A percentile compares a stretch with the other conserved stretches of the same genome.
Conservation (phyloP, 2,329 filamentous ascomycete species). For the Alternaria triticina region DNA sequence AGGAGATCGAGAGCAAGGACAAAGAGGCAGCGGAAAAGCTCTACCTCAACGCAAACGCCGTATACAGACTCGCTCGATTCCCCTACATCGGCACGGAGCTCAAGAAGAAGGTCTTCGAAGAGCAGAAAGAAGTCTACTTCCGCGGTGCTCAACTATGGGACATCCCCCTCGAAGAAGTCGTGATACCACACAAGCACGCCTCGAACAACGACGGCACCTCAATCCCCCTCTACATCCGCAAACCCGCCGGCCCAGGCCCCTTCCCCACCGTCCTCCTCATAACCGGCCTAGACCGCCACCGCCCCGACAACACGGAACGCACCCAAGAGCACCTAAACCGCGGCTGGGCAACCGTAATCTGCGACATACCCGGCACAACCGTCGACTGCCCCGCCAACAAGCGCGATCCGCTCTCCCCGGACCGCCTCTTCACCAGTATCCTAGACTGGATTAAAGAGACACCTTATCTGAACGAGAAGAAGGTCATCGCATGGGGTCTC, state of each 20-base stretch:
- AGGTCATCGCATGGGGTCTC: conserved; percentile 62
- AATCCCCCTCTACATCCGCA: conserved; percentile 70
- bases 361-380: conserved; percentile 64
- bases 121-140: conserved; percentile 69
- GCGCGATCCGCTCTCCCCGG: conserved; percentile 56
- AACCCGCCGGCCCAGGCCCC: conserved; percentile 54
- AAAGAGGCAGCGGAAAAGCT: conserved; percentile 61
- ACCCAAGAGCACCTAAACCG: conserved; percentile 55
- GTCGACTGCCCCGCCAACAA: conserved; percentile 59
- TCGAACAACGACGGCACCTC: conserved; percentile 58
- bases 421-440: conserved; percentile 60
- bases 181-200: conserved; percentile 63
- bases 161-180: conserved; percentile 65
- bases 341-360: conserved; percentile 57
- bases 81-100: conserved; percentile 59
- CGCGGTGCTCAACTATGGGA: conserved; percentile 55
- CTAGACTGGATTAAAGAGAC: conserved; percentile 59
- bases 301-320: conserved; percentile 57
- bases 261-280: conserved; percentile 62
- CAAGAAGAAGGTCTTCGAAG: conserved; percentile 67
- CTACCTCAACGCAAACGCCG: conserved; percentile 73
- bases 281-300: conserved; percentile 64
- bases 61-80: conserved; percentile 75
- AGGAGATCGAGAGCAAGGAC: conserved; percentile 39
- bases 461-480: conserved; percentile 54